These are phyloP conservation scores for Veloporphyrellus conicus DNA, from an alignment of 1,284 basidiomycete species.

Conservation along the genomic window DNA sequence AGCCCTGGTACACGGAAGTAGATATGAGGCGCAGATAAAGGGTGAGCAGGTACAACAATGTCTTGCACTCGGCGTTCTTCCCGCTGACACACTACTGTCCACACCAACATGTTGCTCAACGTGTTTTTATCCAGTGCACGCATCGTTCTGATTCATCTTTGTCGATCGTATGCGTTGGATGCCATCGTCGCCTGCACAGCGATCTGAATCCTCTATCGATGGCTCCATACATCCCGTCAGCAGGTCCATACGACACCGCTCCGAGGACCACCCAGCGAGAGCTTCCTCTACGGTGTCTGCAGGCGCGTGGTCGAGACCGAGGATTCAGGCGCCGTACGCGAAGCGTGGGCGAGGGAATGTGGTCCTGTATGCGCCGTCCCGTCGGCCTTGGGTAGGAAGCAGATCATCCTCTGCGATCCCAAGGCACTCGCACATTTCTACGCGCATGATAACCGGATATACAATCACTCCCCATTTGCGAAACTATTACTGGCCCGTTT, in stretches of 20 bases:
- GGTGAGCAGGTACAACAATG: no score
- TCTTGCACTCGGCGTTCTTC: no score
- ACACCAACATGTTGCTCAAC: not conserved
- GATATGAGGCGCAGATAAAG: no score
- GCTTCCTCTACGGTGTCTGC: slow-evolving; percentile 14
- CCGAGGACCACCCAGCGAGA: slow-evolving; percentile 13
- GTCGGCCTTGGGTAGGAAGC: slow-evolving; percentile 37
- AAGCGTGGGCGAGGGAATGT: slow-evolving; percentile 14
- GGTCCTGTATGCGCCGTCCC: slow-evolving; percentile 29
- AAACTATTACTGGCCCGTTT: slow-evolving; percentile 40
- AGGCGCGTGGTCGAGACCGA: not conserved
- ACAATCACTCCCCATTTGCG: slow-evolving; percentile 38
- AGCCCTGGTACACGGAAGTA: no score
- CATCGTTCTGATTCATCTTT: not conserved
- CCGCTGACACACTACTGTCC: not conserved
- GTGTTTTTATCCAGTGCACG: not conserved
- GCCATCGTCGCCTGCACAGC: not conserved
- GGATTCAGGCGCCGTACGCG: slow-evolving; percentile 12
- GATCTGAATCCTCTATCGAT: not conserved
- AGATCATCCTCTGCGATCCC: slow-evolving; percentile 33
- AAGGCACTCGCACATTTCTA: slow-evolving; percentile 34
- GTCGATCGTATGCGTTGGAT: not conserved
- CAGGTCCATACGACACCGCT: slow-evolving; percentile 13
- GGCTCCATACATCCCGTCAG: not conserved
- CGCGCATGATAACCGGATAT: slow-evolving; percentile 43